These are phyloP conservation scores for Solanum tarapatanum DNA, from an alignment of 257 asterid genomes.

Conservation along the genomic window DNA sequence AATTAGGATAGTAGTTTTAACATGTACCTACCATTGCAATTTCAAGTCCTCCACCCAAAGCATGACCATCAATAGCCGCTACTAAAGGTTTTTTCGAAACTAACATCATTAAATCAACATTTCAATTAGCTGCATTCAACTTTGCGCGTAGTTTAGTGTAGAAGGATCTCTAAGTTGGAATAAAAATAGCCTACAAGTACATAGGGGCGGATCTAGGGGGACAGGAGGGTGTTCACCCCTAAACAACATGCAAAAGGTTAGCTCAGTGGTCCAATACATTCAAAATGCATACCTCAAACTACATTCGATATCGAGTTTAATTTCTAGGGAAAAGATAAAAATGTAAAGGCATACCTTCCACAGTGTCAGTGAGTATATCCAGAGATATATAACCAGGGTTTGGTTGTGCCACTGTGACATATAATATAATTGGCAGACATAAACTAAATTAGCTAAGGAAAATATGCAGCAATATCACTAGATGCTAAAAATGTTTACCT, in stretches of 20 bases:
- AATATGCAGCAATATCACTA: neutral
- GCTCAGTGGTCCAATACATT: neutral
- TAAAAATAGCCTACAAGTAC: neutral
- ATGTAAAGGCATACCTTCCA: constrained; percentile 45
- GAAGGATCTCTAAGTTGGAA: neutral
- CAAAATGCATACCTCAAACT: neutral
- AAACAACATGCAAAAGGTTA: neutral
- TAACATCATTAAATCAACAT: constrained; percentile 1
- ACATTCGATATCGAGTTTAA: neutral
- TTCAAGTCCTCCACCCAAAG: constrained; percentile 97
- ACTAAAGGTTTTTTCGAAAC: constrained; percentile 90
- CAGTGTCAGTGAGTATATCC: constrained; percentile 66
- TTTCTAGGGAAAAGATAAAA: neutral
- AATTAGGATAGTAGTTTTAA: neutral
- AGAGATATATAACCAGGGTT: constrained; percentile 78
- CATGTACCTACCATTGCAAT: constrained; percentile 73
- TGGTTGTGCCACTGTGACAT: constrained; percentile 58
- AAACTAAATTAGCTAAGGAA: constrained; percentile 17
- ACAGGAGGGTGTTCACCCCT: neutral
- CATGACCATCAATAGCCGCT: constrained; percentile 97
- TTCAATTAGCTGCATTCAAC: neutral
- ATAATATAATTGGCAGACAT: constrained; percentile 4
- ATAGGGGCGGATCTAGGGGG: neutral
- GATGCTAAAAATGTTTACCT: constrained; percentile 22
- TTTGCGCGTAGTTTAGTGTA: neutral